Evolutionary conservation across 192 early-diverging fungal genomes (phyloP), one percentile per base, ranked within the genome.

Genomic region (Umbelopsis ramanniana): DNA sequence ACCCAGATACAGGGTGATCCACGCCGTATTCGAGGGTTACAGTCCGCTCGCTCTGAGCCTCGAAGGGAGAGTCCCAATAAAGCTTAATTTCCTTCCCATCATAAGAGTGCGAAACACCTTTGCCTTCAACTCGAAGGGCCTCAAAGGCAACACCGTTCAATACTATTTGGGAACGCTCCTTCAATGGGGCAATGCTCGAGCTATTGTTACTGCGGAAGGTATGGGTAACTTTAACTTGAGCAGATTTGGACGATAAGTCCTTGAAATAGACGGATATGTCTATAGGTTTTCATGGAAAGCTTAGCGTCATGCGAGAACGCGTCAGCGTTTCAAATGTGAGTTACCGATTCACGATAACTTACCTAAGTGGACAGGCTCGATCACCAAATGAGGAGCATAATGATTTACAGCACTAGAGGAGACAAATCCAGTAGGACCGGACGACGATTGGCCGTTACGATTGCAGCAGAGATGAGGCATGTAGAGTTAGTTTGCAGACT

Each of bases 141-240:
- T 66, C 46, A 68, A 83, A 81, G 10, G 69, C 72, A 19, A 81
- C 79, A 23, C 50, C 79, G 40, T 83, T 81, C 19, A 83, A 71
- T 48, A 67, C 60, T 22, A 81, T 68, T 19, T 43, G 47, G 6
- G 69, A 55, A 29, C 74, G 76, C 1, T 69, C 75, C 24, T 40
- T 37, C 3, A 43, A 23, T 0, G 24, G 46, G n/a, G 47, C n/a
- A 0, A 72, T 12, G 43, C 55, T 63, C 6, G 38, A 6, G 54
- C 46, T 29, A 10, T 17, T 43, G 9, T 24, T 63, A 17, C 66
- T 40, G 2, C 60, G 40, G 54, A 80, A 73, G 4, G 81, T 83
- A 5, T 72, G 66, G 14, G 22, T 38, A 11, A 74, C 71, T 22
- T 57, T 43, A 11, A 71, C 69, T 38, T 67, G 77, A 17, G 47